These are phyloP conservation scores for Boletus subparvulus DNA, from an alignment of 768 basidiomycete genomes.

Conservation along the genomic window DNA sequence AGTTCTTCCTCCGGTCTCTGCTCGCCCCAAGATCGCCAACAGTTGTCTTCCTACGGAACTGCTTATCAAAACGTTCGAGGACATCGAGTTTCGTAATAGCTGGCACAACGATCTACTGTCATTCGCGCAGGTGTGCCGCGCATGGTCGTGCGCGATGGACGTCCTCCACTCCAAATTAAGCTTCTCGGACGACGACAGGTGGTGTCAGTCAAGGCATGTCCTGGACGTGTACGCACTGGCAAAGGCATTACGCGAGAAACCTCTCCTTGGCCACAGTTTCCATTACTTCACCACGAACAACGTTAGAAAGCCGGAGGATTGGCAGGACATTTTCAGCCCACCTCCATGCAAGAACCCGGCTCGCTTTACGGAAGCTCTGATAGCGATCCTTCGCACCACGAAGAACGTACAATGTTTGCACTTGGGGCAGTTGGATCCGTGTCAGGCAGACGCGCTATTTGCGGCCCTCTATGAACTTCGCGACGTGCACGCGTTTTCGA, in stretches of 20 bases:
- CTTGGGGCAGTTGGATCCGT: conserved; percentile 11
- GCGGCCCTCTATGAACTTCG: conserved; percentile 7
- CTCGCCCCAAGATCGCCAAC: conserved; percentile 1
- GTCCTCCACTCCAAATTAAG: conserved; percentile 12
- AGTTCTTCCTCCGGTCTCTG: conserved; percentile 8
- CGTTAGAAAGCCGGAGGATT: conserved; percentile 1
- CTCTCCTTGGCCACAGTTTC: conserved; percentile 10
- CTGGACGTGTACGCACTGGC: conserved; percentile 19
- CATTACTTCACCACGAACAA: conserved; percentile 21
- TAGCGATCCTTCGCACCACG: conserved; percentile 17
- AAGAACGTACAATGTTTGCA: conserved; percentile 18
- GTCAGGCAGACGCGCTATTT: conserved; percentile 12
- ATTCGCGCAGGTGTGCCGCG: conserved; percentile 25
- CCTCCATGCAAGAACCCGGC: background rate
- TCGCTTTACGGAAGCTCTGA: conserved; percentile 18
- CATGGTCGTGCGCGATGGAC: conserved; percentile 26
- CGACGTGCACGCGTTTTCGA: conserved; percentile 11
- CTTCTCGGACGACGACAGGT: conserved; percentile 17
- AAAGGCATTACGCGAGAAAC: conserved; percentile 16
- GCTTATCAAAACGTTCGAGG: conserved; percentile 21
- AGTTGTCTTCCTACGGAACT: conserved; percentile 21
- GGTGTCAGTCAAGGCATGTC: background rate
- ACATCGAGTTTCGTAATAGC: conserved; percentile 14
- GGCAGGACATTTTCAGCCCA: background rate
- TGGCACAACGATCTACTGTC: conserved; percentile 25